Evolutionary conservation across 2,329 filamentous ascomycete genomes (phyloP), one percentile per base, ranked within the genome.

Genomic region (Clonostachys rhizophaga): DNA sequence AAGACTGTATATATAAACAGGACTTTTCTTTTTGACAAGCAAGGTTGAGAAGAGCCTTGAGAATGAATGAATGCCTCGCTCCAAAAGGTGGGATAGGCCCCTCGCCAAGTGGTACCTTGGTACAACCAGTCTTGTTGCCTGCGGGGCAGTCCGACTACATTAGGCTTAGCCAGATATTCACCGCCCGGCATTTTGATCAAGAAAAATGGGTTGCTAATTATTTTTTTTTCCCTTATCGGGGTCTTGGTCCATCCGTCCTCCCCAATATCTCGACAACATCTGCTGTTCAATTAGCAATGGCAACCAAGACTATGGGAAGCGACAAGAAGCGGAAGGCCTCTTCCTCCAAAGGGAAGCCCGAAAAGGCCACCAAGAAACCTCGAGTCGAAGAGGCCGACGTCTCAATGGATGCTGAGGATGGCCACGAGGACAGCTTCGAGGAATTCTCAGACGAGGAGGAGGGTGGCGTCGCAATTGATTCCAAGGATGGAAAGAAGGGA

Each of bases 261-360:
- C 17, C 10, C 42, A 41, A 36, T n/a, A 10, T 16, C 36, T 35
- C 24, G 17, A 12, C 33, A 17, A 16, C 40, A n/a, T n/a, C 33
- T 47, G 16, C 14, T 4, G 24, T 16, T 40, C 10, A 46, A 42
- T 12, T 45, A 17, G 35, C n/a, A 37, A 48, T 81, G 76, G 74
- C 74, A 34, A 70, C 70, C 12, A 79, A 75, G 59, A 59, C 61
- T 49, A 64, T 69, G 46, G 65, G 66, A 42, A 63, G 65, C 35
- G 76, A 75, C 44, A 72, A 66, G 50, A 86, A 86, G 67, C 71
- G 82, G 54, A 86, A 85, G 66, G 70, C 72, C 34, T 64, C 69
- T 24, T 61, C 70, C 8, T 58, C 57, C 34, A 81, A 77, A 60
- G 64, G 69, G 41, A 69, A 61, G 44, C 54, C 67, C 16, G 65